A percentile compares a stretch with the other conserved stretches of the same genome.
These are phyloP conservation scores for Antarctomyces pellizariae DNA, from an alignment of 495 filamentous ascomycete species.

Conservation along the genomic window DNA sequence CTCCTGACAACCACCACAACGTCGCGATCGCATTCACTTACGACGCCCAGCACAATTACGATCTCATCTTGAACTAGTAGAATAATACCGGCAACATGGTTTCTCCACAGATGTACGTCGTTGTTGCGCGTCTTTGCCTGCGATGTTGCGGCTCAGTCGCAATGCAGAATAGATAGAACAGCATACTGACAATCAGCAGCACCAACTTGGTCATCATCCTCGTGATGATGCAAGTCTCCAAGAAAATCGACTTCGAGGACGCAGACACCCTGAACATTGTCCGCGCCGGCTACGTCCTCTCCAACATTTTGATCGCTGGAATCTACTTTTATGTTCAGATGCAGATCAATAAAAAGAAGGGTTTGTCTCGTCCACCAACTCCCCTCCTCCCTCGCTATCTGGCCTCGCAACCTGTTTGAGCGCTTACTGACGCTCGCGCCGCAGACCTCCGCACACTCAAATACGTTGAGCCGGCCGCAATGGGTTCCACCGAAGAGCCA, in stretches of 20 bases:
- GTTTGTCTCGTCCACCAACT: constrained; percentile 23
- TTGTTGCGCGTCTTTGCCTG: too few species aligned
- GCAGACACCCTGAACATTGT: constrained; percentile 64
- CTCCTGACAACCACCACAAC: too few species aligned
- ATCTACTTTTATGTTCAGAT: constrained; percentile 65
- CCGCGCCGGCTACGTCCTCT: constrained; percentile 60
- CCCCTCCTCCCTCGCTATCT: not conserved
- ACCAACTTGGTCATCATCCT: constrained; percentile 89
- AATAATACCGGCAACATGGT: too few species aligned
- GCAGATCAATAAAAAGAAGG: constrained; percentile 84
- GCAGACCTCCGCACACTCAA: constrained; percentile 91
- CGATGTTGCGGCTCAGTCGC: too few species aligned
- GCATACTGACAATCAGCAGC: too few species aligned
- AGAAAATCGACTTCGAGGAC: constrained; percentile 88
- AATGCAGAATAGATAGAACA: too few species aligned
- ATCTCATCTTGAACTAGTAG: too few species aligned
- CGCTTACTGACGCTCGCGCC: constrained; percentile 4
- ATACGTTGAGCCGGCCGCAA: constrained; percentile 84
- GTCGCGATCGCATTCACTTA: too few species aligned
- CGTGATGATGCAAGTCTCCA: constrained; percentile 93
- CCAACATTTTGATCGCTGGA: constrained; percentile 67
- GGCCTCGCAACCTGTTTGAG: constrained; percentile 5
- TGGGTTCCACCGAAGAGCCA: constrained; percentile 78
- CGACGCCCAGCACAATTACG: too few species aligned
- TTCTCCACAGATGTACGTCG: too few species aligned